Percentiles rank a stretch among this genome's conserved stretches.
phyloP scores from a whole-genome alignment of 495 filamentous ascomycete species.

The Aspergillus diversus region DNA sequence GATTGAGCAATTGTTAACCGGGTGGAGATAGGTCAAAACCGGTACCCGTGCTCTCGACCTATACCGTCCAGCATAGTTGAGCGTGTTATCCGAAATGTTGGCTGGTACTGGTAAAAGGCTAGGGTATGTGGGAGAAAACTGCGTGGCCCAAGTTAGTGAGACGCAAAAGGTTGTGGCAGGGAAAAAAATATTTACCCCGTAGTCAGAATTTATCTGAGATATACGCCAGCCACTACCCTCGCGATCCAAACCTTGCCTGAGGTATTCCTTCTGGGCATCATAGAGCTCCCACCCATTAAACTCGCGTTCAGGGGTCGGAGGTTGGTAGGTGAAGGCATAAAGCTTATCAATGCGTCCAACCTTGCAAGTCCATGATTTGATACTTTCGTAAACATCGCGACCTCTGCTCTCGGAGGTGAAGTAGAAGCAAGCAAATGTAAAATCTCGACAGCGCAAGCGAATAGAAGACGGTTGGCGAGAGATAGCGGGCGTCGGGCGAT shows the following conservation, averaged over 20 bases:
- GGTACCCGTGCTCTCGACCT: conserved; percentile 88
- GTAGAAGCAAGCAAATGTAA: conserved; percentile 89
- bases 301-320: conserved; percentile 71
- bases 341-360: conserved; percentile 85
- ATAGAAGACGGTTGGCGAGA: conserved; percentile 80
- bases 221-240: conserved; percentile 87
- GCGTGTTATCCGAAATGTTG: conserved; percentile 90
- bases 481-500: conserved; percentile 69
- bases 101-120: conserved; percentile 80
- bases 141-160: conserved; percentile 29
- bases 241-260: conserved; percentile 77
- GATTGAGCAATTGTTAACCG: conserved; percentile 95
- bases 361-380: conserved; percentile 80
- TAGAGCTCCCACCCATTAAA: conserved; percentile 89
- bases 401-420: conserved; percentile 75
- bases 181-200: conserved; percentile 54
- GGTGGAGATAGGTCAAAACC: conserved; percentile 88
- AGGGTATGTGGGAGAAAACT: conserved; percentile 97
- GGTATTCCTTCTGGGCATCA: conserved; percentile 78
- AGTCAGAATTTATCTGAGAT: conserved; percentile 85
- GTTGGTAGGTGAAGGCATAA: conserved; percentile 84
- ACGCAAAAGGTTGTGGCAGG: conserved; percentile 4
- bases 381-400: conserved; percentile 86
- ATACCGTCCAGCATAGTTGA: conserved; percentile 91
- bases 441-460: conserved; percentile 88